These are phyloP conservation scores for Fonsecaea erecta DNA, from an alignment of 2,329 filamentous ascomycete species.

Conservation along the genomic window DNA sequence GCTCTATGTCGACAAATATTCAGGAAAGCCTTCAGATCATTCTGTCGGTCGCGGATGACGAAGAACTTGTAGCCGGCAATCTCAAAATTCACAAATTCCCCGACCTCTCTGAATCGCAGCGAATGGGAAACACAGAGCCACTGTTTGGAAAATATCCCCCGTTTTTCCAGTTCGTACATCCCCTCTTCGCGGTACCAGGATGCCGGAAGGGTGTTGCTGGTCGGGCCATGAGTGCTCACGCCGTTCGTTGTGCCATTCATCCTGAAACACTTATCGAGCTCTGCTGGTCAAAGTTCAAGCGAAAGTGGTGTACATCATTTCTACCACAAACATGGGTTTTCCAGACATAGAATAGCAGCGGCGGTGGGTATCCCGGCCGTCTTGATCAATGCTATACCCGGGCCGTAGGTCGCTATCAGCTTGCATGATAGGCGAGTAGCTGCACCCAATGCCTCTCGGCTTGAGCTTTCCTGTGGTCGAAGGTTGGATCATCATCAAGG, in stretches of 20 bases:
- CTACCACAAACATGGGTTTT: neutral
- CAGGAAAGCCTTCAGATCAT: conserved; percentile 64
- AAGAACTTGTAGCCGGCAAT: conserved; percentile 61
- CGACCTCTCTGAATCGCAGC: conserved; percentile 55
- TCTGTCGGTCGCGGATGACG: conserved; percentile 56
- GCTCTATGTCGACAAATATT: conserved; percentile 67
- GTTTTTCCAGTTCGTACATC: conserved; percentile 56
- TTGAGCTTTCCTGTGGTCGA: neutral
- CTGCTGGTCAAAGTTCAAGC: neutral
- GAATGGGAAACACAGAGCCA: conserved; percentile 51
- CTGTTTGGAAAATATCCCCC: conserved; percentile 57
- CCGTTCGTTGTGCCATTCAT: neutral
- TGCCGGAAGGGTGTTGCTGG: conserved; percentile 46
- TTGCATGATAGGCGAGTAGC: conserved; percentile 7
- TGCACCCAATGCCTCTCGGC: conserved; percentile 1
- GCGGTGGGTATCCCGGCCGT: neutral
- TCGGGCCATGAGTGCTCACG: conserved; percentile 1
- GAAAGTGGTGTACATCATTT: neutral
- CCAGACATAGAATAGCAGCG: neutral
- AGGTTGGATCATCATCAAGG: neutral
- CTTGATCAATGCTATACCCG: neutral
- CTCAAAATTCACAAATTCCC: conserved; percentile 43
- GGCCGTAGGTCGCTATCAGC: conserved; percentile 1
- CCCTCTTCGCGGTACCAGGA: conserved; percentile 57
- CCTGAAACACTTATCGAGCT: neutral